Percentiles rank a stretch among this genome's conserved stretches.
Evolutionary conservation across 768 basidiomycete genomes (phyloP).

Genomic region (Tephrocybe rancida): DNA sequence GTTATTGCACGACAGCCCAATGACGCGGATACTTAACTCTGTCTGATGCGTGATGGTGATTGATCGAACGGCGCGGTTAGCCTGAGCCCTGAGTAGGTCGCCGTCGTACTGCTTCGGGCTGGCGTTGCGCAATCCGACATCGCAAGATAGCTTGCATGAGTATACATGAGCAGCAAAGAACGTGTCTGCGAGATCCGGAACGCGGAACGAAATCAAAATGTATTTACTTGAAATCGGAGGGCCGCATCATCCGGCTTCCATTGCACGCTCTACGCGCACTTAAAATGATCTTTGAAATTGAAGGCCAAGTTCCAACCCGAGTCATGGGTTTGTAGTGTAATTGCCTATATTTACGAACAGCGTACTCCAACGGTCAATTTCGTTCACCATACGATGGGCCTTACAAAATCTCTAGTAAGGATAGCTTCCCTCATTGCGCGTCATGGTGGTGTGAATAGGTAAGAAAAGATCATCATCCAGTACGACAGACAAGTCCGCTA

Average conservation of each 20-base stretch:
- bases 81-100: not conserved
- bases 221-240: not conserved
- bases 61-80: too few relatives aligned
- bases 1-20: not conserved
- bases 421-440: not conserved
- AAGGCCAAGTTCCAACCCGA: not conserved
- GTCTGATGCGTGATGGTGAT: conserved; percentile 1
- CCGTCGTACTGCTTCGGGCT: too few relatives aligned
- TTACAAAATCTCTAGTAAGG: not conserved
- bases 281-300: not conserved
- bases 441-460: not conserved
- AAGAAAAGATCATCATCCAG: too few relatives aligned
- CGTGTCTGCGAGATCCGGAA: not conserved
- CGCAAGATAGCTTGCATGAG: not conserved
- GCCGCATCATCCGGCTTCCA: not conserved
- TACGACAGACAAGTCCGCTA: not conserved
- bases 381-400: too few relatives aligned
- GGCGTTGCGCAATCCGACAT: too few relatives aligned
- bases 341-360: too few relatives aligned
- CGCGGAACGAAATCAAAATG: not conserved
- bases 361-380: too few relatives aligned
- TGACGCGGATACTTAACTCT: not conserved
- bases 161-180: not conserved
- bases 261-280: not conserved
- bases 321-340: too few relatives aligned